These are phyloP conservation scores for Aspergillus eucalypticola DNA, from an alignment of 2,329 filamentous ascomycete species.

Conservation along the genomic window DNA sequence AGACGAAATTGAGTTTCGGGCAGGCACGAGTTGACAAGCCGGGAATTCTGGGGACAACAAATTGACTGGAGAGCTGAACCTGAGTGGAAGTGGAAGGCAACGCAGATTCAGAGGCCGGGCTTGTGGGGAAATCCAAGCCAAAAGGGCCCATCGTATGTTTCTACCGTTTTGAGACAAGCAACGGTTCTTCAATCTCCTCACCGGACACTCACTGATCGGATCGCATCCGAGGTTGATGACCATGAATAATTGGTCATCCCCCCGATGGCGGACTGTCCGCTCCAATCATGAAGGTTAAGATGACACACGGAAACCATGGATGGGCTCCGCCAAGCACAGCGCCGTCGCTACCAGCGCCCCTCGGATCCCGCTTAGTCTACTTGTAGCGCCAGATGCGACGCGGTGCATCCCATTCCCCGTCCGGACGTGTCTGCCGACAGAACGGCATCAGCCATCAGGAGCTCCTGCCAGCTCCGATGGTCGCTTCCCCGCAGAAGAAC, in stretches of 20 bases:
- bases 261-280: not conserved
- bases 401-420: too few species aligned
- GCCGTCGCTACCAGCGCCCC: not conserved
- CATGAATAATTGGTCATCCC: not conserved
- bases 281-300: not conserved
- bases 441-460: not conserved
- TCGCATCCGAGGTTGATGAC: not conserved
- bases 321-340: not conserved
- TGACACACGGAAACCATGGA: too few species aligned
- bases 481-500: not conserved
- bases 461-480: not conserved
- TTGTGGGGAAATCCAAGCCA: not conserved
- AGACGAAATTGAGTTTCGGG: not conserved
- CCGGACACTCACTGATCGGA: not conserved
- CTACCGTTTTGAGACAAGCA: not conserved
- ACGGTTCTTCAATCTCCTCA: not conserved
- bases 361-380: too few species aligned
- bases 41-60: not conserved
- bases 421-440: not conserved
- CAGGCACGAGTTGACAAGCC: not conserved
- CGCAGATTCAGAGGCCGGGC: too few species aligned
- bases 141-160: not conserved
- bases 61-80: not conserved
- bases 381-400: too few species aligned
- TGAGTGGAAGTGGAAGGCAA: not conserved